phyloP scores from a whole-genome alignment of 768 basidiomycete species.

The Phaeolepiota aurea region DNA sequence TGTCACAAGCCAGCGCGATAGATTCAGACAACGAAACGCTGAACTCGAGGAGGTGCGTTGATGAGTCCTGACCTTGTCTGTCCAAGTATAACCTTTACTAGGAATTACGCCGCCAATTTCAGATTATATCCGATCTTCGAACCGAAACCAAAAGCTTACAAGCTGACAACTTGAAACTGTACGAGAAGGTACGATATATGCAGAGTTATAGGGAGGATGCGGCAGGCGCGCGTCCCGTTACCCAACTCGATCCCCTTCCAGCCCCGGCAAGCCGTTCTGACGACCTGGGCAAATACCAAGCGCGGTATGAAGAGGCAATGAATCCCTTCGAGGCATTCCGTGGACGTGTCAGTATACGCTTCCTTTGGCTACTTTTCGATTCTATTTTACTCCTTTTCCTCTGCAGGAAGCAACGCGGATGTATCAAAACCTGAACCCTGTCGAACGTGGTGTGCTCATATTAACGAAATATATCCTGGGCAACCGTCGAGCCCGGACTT shows the following conservation, averaged over 20 bases:
- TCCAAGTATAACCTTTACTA: conserved; percentile 26
- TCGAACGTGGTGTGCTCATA: conserved; percentile 81
- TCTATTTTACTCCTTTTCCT: no score
- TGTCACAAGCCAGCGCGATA: conserved; percentile 92
- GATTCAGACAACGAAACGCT: conserved; percentile 95
- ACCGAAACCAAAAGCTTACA: conserved; percentile 88
- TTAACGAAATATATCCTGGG: conserved; percentile 83
- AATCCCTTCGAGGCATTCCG: conserved; percentile 98
- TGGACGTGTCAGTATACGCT: conserved; percentile 61
- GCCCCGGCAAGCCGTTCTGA: conserved; percentile 36
- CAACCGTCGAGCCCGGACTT: conserved; percentile 81
- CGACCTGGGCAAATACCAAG: conserved; percentile 83
- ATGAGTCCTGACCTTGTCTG: background rate
- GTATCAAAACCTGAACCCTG: conserved; percentile 82
- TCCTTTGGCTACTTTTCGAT: conserved; percentile 2
- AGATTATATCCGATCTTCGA: conserved; percentile 89
- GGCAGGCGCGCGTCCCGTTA: conserved; percentile 42
- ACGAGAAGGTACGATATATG: conserved; percentile 99
- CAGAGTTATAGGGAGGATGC: conserved; percentile 87
- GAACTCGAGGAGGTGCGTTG: conserved; percentile 84
- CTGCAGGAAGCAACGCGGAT: conserved; percentile 88
- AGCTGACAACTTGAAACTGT: conserved; percentile 92
- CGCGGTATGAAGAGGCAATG: conserved; percentile 93
- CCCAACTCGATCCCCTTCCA: conserved; percentile 66
- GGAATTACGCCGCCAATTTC: conserved; percentile 95